Conservation (phyloP, 2,329 filamentous ascomycete species). For the Zymoseptoria passerinii region DNA sequence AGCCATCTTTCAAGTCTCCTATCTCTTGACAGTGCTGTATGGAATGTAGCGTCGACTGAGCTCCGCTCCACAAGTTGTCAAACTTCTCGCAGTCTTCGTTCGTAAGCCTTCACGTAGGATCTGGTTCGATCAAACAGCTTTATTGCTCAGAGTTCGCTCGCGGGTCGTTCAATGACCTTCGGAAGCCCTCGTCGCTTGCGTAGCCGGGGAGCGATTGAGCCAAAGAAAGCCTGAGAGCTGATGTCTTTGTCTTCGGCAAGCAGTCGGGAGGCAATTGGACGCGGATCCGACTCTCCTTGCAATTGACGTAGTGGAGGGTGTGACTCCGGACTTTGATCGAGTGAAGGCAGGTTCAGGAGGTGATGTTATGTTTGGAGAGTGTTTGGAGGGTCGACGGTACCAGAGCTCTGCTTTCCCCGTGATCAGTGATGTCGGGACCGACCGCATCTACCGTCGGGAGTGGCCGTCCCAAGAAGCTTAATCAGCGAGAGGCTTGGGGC, state of each 20-base stretch:
- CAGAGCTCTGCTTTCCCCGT: not conserved
- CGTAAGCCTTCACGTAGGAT: not conserved
- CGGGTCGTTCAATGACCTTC: not conserved
- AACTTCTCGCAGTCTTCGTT: not conserved
- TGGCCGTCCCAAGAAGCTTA: no score
- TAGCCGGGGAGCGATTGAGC: not conserved
- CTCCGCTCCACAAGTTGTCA: not conserved
- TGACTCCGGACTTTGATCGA: not conserved
- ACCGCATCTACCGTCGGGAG: no score
- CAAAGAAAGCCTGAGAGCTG: not conserved
- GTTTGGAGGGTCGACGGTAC: not conserved
- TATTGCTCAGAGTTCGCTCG: not conserved
- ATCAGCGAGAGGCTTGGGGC: no score
- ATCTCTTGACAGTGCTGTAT: not conserved
- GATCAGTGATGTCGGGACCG: not conserved
- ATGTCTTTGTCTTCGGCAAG: not conserved
- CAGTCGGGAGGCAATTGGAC: not conserved
- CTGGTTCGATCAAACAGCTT: not conserved
- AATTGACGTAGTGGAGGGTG: not conserved
- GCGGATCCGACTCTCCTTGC: no score
- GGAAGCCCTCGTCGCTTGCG: not conserved
- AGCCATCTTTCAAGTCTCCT: constrained; percentile 10
- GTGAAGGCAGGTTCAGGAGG: not conserved
- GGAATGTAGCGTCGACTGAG: not conserved
- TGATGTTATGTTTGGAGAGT: not conserved